Evolutionary conservation across 2,329 filamentous ascomycete genomes (phyloP).

Genomic region (Fusarium kyushuense): DNA sequence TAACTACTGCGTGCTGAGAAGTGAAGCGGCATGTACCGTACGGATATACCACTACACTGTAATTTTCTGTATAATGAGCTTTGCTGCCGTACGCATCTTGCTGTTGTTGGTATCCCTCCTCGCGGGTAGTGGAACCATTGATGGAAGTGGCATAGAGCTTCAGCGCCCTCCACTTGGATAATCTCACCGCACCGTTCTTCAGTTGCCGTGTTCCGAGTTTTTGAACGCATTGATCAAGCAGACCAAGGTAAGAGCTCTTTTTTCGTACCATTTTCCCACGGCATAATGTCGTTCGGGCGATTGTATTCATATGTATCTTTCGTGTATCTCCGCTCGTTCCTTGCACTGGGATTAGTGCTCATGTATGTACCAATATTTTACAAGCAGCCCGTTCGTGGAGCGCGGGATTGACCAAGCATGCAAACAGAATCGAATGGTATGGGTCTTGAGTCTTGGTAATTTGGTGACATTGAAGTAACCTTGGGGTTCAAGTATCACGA

Average conservation of each 20-base stretch:
- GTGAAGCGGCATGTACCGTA: slow-evolving; percentile 5
- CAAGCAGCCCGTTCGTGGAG: slow-evolving; percentile 39
- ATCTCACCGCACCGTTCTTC: slow-evolving; percentile 45
- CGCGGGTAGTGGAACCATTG: slow-evolving; percentile 29
- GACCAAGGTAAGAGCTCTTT: slow-evolving; percentile 2
- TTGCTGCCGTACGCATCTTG: slow-evolving; percentile 24
- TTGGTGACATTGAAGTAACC: slow-evolving; percentile 36
- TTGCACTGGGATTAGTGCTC: slow-evolving; percentile 23
- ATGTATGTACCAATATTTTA: too few relatives aligned
- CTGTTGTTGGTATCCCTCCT: slow-evolving; percentile 4
- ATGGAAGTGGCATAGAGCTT: slow-evolving; percentile 36
- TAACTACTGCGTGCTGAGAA: neutral
- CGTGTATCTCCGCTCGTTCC: slow-evolving; percentile 36
- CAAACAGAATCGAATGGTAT: slow-evolving; percentile 11
- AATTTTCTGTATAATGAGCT: slow-evolving; percentile 12
- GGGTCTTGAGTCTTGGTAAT: slow-evolving; percentile 19
- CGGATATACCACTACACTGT: slow-evolving; percentile 29
- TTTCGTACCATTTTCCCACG: neutral
- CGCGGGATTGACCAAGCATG: slow-evolving; percentile 27
- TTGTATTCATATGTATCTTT: slow-evolving; percentile 1
- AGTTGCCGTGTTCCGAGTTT: slow-evolving; percentile 49
- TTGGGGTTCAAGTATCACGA: slow-evolving; percentile 21
- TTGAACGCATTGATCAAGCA: slow-evolving; percentile 24
- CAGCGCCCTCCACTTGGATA: slow-evolving; percentile 42
- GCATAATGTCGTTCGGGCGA: slow-evolving; percentile 20